Evolutionary conservation across 2,329 filamentous ascomycete species (phyloP).

Genomic region (Stagonosporopsis cucurbitacearum): DNA sequence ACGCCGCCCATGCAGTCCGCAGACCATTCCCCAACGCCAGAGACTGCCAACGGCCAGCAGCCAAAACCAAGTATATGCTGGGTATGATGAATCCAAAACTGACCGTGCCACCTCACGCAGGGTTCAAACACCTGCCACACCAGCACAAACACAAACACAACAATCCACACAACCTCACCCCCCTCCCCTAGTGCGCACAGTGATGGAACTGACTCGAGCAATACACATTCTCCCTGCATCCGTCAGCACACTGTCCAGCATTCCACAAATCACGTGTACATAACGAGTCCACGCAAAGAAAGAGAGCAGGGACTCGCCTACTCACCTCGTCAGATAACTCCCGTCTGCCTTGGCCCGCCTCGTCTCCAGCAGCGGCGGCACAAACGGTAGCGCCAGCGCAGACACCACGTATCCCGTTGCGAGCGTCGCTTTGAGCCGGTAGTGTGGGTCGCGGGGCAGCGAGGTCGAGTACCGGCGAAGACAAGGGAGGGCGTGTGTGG

Average conservation of each 20-base stretch:
- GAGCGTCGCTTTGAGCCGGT: constrained; percentile 44
- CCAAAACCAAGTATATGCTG: background rate
- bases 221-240: constrained; percentile 34
- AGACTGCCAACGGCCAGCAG: too few relatives aligned
- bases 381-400: constrained; percentile 50
- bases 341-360: constrained; percentile 47
- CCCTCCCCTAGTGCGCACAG: constrained; percentile 28
- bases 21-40: constrained; percentile 1
- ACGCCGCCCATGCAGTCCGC: constrained; percentile 8
- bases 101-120: too few relatives aligned
- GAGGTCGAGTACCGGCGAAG: constrained; percentile 47
- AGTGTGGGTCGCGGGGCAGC: constrained; percentile 44
- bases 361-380: constrained; percentile 49
- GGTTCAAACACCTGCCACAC: too few relatives aligned
- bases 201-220: constrained; percentile 37
- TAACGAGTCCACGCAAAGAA: too few relatives aligned
- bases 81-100: background rate
- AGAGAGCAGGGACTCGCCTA: too few relatives aligned
- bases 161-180: background rate
- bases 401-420: constrained; percentile 48
- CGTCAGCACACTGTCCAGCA: constrained; percentile 9
- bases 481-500: constrained; percentile 40
- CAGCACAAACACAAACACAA: background rate
- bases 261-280: too few relatives aligned
- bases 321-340: constrained; percentile 47